A percentile compares a stretch with the other conserved stretches of the same genome.
Evolutionary conservation across 169 alveolate genomes (phyloP).

Genomic region (Cyclospora cayetanensis): DNA sequence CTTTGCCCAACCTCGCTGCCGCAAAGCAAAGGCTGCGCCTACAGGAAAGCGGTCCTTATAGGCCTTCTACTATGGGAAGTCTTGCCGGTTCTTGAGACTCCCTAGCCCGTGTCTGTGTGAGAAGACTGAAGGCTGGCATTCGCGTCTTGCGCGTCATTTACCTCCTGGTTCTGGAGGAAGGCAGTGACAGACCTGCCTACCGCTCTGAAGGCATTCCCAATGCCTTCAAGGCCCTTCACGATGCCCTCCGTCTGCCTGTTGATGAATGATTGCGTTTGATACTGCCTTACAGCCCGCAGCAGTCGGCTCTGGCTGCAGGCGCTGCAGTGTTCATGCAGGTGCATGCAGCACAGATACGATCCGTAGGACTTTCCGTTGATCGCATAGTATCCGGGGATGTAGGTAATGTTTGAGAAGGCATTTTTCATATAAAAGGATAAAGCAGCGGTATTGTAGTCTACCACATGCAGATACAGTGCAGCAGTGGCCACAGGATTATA

Average conservation of each 20-base stretch:
- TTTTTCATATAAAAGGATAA: not conserved
- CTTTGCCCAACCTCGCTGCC: too few species aligned
- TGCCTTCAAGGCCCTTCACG: not conserved
- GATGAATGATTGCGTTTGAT: too few species aligned
- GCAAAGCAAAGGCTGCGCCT: too few species aligned
- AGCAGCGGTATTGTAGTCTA: not conserved
- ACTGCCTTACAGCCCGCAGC: not conserved
- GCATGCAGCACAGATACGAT: not conserved
- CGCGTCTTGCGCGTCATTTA: not conserved
- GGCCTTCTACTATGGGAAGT: not conserved
- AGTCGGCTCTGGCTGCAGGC: not conserved
- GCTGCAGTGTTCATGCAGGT: not conserved
- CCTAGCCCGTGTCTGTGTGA: not conserved
- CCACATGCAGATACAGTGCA: constrained; percentile 25
- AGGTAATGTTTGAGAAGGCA: not conserved
- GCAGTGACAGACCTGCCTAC: not conserved
- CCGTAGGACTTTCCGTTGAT: not conserved
- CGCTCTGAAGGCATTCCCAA: not conserved
- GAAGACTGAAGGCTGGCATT: not conserved
- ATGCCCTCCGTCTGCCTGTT: not conserved
- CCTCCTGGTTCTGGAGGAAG: not conserved
- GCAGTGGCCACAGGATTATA: not conserved
- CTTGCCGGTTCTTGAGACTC: not conserved
- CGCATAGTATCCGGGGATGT: not conserved
- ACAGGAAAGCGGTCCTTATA: too few species aligned